Evolutionary conservation across 257 asterid species (phyloP).

Genomic region (Orobanche coerulescens): DNA sequence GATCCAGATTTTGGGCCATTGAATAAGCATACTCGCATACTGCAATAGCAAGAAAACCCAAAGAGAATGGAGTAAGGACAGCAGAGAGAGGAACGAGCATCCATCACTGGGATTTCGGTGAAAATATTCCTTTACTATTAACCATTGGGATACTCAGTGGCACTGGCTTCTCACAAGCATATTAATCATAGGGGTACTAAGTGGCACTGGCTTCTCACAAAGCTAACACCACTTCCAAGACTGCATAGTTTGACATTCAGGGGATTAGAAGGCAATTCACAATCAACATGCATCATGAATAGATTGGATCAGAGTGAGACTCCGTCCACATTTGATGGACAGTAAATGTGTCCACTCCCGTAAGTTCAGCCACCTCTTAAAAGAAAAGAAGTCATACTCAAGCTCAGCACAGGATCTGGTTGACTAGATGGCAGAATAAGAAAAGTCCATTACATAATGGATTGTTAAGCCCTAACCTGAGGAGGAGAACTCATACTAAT

Average conservation of each 20-base stretch:
- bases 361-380: neutral
- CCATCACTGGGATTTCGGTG: neutral
- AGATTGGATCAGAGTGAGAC: neutral
- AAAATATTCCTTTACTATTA: neutral
- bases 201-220: slow-evolving; percentile 4
- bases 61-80: slow-evolving; percentile 13
- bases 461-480: too few species aligned
- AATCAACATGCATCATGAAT: neutral
- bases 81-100: slow-evolving; percentile 9
- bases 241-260: neutral
- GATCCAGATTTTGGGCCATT: slow-evolving; percentile 95
- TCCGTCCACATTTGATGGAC: slow-evolving; percentile 16
- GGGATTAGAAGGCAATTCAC: slow-evolving; percentile 3
- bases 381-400: neutral
- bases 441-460: neutral
- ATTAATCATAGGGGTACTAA: slow-evolving; percentile 1
- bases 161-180: neutral
- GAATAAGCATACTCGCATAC: slow-evolving; percentile 98
- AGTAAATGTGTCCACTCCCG: neutral
- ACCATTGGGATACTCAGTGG: slow-evolving; percentile 2
- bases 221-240: slow-evolving; percentile 18
- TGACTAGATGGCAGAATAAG: neutral
- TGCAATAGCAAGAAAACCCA: slow-evolving; percentile 30
- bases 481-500: too few species aligned
- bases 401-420: neutral